Evolutionary conservation across 371 early-diverging fungal genomes (phyloP), one percentile per base, ranked within the genome.

Genomic region (Actinomortierella ambigua): DNA sequence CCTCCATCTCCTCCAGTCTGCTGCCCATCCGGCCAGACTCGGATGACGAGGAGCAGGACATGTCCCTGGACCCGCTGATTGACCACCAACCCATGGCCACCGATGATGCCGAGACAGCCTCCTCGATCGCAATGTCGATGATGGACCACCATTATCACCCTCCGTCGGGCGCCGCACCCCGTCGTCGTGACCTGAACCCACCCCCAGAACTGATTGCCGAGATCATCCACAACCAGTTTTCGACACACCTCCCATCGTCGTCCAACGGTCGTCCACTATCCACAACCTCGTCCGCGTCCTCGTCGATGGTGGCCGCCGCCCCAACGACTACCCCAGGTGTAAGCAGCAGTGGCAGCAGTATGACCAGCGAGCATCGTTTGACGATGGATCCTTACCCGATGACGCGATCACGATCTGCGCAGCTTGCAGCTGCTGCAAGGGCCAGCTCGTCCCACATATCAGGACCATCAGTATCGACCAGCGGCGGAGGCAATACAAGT

Each of bases 1-100:
- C 75, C 5, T 73, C 68, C 13, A 73, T 67, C 46, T 73, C 75
- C 14, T 73, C 75, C 7, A 67, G 68, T 18, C 61, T 67, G 1
- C 29, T 71, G 1, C 73, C 73, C 9, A 71, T 71, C 23, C 63
- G 73, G 13, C 73, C 73, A 15, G 73, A 71, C 34, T 71, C 73
- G 9, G 75, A 67, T 27, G 75, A 67, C 58, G 59, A 59, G 18
- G 59, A 53, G 4, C 3, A 27, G 27, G 52, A 51, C 20, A 61
- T 57, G 34, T 60, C 11, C 7, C 34, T 34, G 34, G 34, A 64
- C 55, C 61, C 57, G 23, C 46, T 55, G 59, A 63, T 59, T n/a
- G 51, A 28, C 34, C 51, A 28, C 23, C 59, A 55, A 42, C 55
- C 59, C 34, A 27, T 53, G 40, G n/a, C 44, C 2, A 27, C 41